Conservation (phyloP, 2,329 filamentous ascomycete species). For the Colletotrichum brevisporum region DNA sequence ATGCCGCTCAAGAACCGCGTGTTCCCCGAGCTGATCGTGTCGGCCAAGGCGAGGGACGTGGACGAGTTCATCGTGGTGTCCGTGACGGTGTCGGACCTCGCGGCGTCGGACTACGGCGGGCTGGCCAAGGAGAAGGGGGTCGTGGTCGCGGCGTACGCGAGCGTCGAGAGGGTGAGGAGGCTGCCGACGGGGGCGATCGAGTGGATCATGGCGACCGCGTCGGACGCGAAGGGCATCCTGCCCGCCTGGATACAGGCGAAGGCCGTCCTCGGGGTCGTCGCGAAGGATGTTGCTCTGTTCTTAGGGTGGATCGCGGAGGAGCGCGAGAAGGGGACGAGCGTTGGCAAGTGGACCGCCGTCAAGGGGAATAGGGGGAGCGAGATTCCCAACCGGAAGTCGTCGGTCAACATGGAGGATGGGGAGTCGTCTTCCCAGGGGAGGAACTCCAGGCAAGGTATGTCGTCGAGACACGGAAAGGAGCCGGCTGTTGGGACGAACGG, state of each 20-base stretch:
- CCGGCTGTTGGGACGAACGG: slow-evolving; percentile 14
- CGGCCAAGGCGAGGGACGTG: slow-evolving; percentile 57
- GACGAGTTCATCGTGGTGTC: slow-evolving; percentile 70
- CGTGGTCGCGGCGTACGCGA: slow-evolving; percentile 73
- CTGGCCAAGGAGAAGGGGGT: slow-evolving; percentile 60
- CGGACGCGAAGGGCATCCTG: slow-evolving; percentile 76
- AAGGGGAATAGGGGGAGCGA: slow-evolving; percentile 30
- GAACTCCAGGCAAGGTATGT: slow-evolving; percentile 29
- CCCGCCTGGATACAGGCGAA: slow-evolving; percentile 77
- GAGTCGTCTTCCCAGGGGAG: slow-evolving; percentile 36
- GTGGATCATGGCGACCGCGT: slow-evolving; percentile 85
- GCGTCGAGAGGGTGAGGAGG: slow-evolving; percentile 73
- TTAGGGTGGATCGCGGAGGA: slow-evolving; percentile 71
- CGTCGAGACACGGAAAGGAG: slow-evolving; percentile 29
- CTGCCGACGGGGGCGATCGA: slow-evolving; percentile 65
- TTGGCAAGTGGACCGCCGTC: slow-evolving; percentile 39
- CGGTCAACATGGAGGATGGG: slow-evolving; percentile 21
- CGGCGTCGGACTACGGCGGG: slow-evolving; percentile 47
- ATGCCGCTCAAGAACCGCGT: slow-evolving; percentile 72
- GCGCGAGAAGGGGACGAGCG: slow-evolving; percentile 48
- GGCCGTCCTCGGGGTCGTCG: slow-evolving; percentile 73
- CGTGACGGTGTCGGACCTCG: slow-evolving; percentile 65
- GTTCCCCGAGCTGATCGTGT: slow-evolving; percentile 77
- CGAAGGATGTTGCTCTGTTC: slow-evolving; percentile 80
- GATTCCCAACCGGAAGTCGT: slow-evolving; percentile 13